Base-by-base conservation (phyloP, 805 yeast genomes). In the Candida jianshihensis region DNA sequence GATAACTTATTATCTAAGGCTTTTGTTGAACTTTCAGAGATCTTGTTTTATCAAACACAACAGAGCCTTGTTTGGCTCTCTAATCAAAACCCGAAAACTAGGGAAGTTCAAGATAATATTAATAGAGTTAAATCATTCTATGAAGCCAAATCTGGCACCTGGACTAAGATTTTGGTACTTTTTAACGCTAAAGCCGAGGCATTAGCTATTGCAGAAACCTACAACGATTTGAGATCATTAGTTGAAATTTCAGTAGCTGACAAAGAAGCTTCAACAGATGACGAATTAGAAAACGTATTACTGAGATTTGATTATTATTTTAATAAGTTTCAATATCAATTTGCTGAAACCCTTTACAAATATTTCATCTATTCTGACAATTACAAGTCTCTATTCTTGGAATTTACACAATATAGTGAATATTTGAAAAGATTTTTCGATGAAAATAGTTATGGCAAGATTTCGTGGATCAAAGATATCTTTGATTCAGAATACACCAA, bases 381-480 rank as follows among this genome's bases (percentile, higher is more conserved):
- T 42, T 59, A 74, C 21, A 69, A 71, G 39, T 57, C 70, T 3
- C 52, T 87, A 20, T 63, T 88, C 33, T 60, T 71, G 11, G 75
- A 70, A 13, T 81, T 80, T 52, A 71, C 75, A 8, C 64, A 70
- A 20, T 75, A 75, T 47, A 63, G 69, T 19, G 54, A 57, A 2
- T 71, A 60, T 43, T 57, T 85, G 35, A 61, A 69, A 19, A 56
- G 59, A 42, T 88, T 77, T 50, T 70, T 88, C 40, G 46, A 55
- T 2, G 65, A 66, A 21, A 58, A 61, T 35, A 64, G 66, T 38
- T 71, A 73, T 26, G 67, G 75, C 5, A 60, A 68, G 28, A 70
- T 84, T 34, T 70, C 85, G 3, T 88, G 96, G 96, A 78, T 87
- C 16, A 69, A 74, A 38, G 71, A 80, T 38, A 55, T 86, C 12